A percentile compares a stretch with the other conserved stretches of the same genome.
Conservation (phyloP, 768 basidiomycete genomes). For the Kockovaella imperatae region DNA sequence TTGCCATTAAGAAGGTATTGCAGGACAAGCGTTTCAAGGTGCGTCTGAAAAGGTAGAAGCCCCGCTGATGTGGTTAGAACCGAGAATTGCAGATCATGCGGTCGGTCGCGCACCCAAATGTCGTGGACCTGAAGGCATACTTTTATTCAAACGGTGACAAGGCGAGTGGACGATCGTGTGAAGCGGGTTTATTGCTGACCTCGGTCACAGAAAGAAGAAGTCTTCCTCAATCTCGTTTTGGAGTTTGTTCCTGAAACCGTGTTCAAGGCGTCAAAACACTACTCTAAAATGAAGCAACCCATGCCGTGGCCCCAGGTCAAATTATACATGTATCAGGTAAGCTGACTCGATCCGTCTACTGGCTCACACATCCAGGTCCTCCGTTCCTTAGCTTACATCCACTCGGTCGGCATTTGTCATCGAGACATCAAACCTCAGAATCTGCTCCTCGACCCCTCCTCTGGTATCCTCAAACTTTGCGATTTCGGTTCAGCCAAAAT, state of each 20-base stretch:
- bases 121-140: slow-evolving; percentile 93
- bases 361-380: slow-evolving; percentile 59
- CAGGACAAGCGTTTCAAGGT: slow-evolving; percentile 99
- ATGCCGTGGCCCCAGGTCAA: slow-evolving; percentile 99
- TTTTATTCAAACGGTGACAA: slow-evolving; percentile 99
- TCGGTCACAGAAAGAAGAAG: slow-evolving; percentile 89
- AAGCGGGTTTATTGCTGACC: background rate
- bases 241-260: slow-evolving; percentile 99
- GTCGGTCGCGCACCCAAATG: slow-evolving; percentile 91
- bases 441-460: slow-evolving; percentile 89
- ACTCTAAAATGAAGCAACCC: slow-evolving; percentile 98
- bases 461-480: slow-evolving; percentile 93
- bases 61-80: slow-evolving; percentile 55
- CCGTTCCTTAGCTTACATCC: slow-evolving; percentile 97
- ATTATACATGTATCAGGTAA: slow-evolving; percentile 82
- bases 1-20: slow-evolving; percentile 99
- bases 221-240: slow-evolving; percentile 96
- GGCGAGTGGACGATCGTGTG: slow-evolving; percentile 50
- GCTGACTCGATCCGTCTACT: background rate
- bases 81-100: slow-evolving; percentile 99
- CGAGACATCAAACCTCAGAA: slow-evolving; percentile 99
- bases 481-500: slow-evolving; percentile 99
- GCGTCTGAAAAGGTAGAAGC: slow-evolving; percentile 31
- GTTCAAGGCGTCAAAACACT: slow-evolving; percentile 96
- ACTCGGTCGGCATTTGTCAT: slow-evolving; percentile 98